Base-by-base conservation (phyloP, 1,284 basidiomycete genomes). In the Chondrostereum purpureum region DNA sequence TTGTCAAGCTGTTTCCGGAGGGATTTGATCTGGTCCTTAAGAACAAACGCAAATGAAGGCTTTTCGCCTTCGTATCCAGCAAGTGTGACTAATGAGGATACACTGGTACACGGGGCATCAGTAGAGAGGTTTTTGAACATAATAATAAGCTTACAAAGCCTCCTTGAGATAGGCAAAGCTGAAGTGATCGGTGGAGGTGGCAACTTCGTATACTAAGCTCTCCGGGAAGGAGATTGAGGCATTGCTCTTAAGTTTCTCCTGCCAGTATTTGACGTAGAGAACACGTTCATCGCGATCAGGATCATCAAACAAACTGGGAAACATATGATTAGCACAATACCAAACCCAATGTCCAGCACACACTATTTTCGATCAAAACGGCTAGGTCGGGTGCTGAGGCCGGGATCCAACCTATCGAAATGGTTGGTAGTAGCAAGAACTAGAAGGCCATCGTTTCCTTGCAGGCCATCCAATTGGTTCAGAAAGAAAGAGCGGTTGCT, bases 361-460 rank as follows among this genome's bases (percentile, higher is more conserved):
- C 54, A 86, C 87, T 82, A 91, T 68, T 90, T 90, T 44, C 88
- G 73, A 60, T 91, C 88, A 55, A 91, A 92, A 19, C 88, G 77
- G 53, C 85, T 88, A 4, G 88, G 88, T 17, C 88, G 75, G 39
- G 69, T 77, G 47, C 83, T 83, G 47, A 92, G 60, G 5, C 81
- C 83, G 13, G 83, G 79, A 54, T 91, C 88, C 41, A 91, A 74
- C 27, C 72, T 69, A 39, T 89, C 84, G 54, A 89, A 81, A 60
- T 91, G 87, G 58, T 92, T 92, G 18, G 89, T 91, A 0, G 88
- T 85, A 12, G 77, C 86, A 51, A 91, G 81, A 56, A 90, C 67
- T 36, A 91, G 72, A 5, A 92, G 53, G 0, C 88, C 88, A 52
- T 90, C 79, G 55, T 91, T 91, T 22, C 79, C 73, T 54, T 79